phyloP scores from a whole-genome alignment of 2,329 filamentous ascomycete species.

The Pestalotiopsis sp. region DNA sequence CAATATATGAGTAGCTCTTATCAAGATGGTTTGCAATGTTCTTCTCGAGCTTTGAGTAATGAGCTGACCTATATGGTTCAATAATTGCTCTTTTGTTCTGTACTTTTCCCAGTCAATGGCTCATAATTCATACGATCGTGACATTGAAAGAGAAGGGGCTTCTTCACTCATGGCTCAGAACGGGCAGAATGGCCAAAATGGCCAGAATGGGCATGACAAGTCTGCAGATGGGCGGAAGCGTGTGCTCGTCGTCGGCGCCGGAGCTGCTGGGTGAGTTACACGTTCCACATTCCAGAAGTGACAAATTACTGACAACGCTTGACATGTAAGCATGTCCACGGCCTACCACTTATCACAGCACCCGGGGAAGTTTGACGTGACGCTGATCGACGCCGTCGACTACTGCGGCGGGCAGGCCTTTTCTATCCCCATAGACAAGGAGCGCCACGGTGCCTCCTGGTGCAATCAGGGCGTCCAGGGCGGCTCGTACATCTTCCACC shows the following conservation, averaged over 20 bases:
- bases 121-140: constrained; percentile 15
- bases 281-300: not conserved
- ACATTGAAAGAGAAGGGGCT: constrained; percentile 22
- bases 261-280: constrained; percentile 37
- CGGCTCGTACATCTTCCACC: constrained; percentile 61
- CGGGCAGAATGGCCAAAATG: constrained; percentile 8
- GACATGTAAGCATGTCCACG: constrained; percentile 48
- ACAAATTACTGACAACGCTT: not conserved
- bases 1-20: not conserved
- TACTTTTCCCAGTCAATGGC: not conserved
- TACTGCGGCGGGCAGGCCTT: constrained; percentile 67
- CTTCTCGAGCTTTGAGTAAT: not conserved
- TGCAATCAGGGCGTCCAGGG: constrained; percentile 65
- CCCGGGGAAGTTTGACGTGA: constrained; percentile 61
- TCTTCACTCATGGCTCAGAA: constrained; percentile 25
- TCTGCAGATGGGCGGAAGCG: constrained; percentile 28
- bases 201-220: constrained; percentile 7
- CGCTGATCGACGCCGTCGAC: constrained; percentile 56
- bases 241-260: constrained; percentile 43
- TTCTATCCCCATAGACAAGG: constrained; percentile 61
- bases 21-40: not conserved
- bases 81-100: not conserved
- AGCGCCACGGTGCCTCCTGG: constrained; percentile 62
- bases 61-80: not conserved
- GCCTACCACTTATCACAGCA: constrained; percentile 62